Evolutionary conservation across 257 asterid genomes (phyloP), one percentile per base, ranked within the genome.

Genomic region (Przewalskia tangutica): DNA sequence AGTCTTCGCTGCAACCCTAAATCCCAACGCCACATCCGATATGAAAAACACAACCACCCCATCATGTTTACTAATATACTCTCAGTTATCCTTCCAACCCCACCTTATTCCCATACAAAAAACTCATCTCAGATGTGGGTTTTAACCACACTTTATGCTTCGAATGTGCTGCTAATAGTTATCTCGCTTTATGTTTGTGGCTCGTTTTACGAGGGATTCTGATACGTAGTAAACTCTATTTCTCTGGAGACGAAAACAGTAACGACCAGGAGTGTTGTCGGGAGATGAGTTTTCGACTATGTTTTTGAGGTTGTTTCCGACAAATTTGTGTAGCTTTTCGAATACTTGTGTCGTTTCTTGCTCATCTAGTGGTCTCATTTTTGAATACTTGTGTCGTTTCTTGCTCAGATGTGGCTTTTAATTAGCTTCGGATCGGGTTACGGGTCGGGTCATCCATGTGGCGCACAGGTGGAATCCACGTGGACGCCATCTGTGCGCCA

Each of bases 61-160:
- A 81, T 93, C 97, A 44, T 91, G 88, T 77, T 84, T 91, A 79
- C 84, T 89, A 82, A 93, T 90, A n/a, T n/a, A 83, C 84, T 90
- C 93, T 94, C 97, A 18, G 98, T 95, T 92, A 93, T 90, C 93
- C 99, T 90, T 55, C 98, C 97, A 16, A 95, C 83, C 36, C 99
- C 98, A 8, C 99, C 99, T 85, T 90, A 60, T 95, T 95, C 6
- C 98, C 99, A 14, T 95, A 93, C 86, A 93, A 67, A 20, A 93
- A 93, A 53, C 93, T n/a, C n/a, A n/a, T n/a, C n/a, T n/a, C n/a
- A n/a, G n/a, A n/a, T n/a, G n/a, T n/a, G n/a, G n/a, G n/a, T n/a
- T n/a, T n/a, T n/a, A n/a, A n/a, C n/a, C n/a, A n/a, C n/a, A n/a
- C n/a, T n/a, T n/a, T n/a, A n/a, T n/a, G n/a, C n/a, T n/a, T n/a